Evolutionary conservation across 2,329 filamentous ascomycete species (phyloP).

Genomic region (Arthrinium puccinioides): DNA sequence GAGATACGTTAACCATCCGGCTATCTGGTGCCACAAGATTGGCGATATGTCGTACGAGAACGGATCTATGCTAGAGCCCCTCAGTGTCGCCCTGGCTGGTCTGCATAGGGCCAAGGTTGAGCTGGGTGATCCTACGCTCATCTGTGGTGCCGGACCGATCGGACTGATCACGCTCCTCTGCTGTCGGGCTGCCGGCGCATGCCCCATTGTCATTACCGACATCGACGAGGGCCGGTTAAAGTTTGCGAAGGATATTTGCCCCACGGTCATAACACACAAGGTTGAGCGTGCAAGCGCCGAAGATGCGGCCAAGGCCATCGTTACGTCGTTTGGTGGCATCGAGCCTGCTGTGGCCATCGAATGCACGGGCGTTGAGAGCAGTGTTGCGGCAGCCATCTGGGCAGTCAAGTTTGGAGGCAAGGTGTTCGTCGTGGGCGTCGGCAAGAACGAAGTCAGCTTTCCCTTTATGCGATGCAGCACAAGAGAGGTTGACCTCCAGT

Average conservation of each 20-base stretch:
- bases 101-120: constrained; percentile 75
- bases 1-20: constrained; percentile 91
- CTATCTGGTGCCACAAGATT: constrained; percentile 94
- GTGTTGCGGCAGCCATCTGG: constrained; percentile 80
- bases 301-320: constrained; percentile 61
- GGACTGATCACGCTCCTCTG: constrained; percentile 84
- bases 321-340: constrained; percentile 65
- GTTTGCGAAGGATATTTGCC: constrained; percentile 80
- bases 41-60: constrained; percentile 87
- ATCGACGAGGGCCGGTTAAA: constrained; percentile 79
- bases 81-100: constrained; percentile 82
- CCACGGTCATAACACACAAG: constrained; percentile 73
- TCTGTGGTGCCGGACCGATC: constrained; percentile 92
- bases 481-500: constrained; percentile 87
- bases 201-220: constrained; percentile 88
- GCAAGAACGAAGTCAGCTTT: constrained; percentile 90
- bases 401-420: constrained; percentile 91
- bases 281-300: constrained; percentile 62
- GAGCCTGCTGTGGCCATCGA: constrained; percentile 81
- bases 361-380: constrained; percentile 91
- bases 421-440: constrained; percentile 94
- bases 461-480: constrained; percentile 92
- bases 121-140: constrained; percentile 78
- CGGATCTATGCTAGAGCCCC: constrained; percentile 82
- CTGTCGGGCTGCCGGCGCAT: constrained; percentile 77